Base-by-base conservation (phyloP, 2,329 filamentous ascomycete genomes). In the Ophiostoma perfectum region DNA sequence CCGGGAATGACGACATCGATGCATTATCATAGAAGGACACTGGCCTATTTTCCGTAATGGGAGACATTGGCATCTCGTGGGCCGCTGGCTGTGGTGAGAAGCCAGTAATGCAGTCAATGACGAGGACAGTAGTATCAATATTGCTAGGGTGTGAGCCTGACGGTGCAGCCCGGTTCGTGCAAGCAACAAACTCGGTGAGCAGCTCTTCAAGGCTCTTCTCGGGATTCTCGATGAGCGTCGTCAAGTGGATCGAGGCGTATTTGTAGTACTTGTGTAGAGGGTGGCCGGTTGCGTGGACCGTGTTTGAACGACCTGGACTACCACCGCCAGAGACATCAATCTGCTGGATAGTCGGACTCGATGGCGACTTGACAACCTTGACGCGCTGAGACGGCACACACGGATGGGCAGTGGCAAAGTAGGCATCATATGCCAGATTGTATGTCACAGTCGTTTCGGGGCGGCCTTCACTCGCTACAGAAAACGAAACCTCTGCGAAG, bases 371-470 rank as follows among this genome's bases (percentile, higher is more conserved):
- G 66, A 88, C 74, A 67, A 88, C 83, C 70, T 82, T 83, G 2
- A 86, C 83, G 68, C 83, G 81, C 66, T 81, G 80, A 1, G 85
- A 86, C 1, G 84, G 82, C 5, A 84, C 81, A 72, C 88, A 90
- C 0, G 88, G 88, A 72, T 89, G 86, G 0, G 86, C 86, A 0
- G 88, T 89, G 18, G 89, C 84, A 74, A 90, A 90, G 72, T 83
- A 84, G 36, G 89, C 81, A 69, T 90, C 87, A 71, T 86, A 84
- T 5, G 78, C 76, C 9, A 90, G 76, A 0, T 80, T 73, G 66
- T 83, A 80, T 1, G 78, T 79, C 66, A 81, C 72, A 68, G 81
- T 74, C 39, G 76, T 77, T 62, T 80, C 77, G 0, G 79, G 78
- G 2, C 76, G 74, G 2, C 79, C 77, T 42, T 81, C 80, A 47